phyloP scores from a whole-genome alignment of 2,329 filamentous ascomycete species.

The Penicillium nordicum region DNA sequence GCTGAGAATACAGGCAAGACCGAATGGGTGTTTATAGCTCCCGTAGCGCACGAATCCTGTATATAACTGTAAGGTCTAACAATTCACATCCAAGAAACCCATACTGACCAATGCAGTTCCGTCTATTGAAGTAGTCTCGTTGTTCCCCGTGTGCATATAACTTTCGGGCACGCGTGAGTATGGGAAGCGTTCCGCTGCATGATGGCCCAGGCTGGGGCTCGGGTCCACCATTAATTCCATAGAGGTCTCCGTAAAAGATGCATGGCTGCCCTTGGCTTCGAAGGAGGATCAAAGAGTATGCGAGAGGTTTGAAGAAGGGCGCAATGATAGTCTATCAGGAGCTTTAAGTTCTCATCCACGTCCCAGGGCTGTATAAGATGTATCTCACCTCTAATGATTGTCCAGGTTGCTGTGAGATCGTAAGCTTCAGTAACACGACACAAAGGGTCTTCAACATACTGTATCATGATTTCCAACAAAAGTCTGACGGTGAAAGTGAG shows the following conservation, averaged over 20 bases:
- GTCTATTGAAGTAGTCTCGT: constrained; percentile 59
- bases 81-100: not conserved
- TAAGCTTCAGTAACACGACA: not conserved
- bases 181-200: constrained; percentile 54
- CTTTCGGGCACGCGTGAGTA: constrained; percentile 60
- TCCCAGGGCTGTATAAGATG: not conserved
- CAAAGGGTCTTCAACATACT: constrained; percentile 23
- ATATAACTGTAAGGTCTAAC: not conserved
- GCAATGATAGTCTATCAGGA: constrained; percentile 54
- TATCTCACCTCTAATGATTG: constrained; percentile 55
- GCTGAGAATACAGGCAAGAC: constrained; percentile 57
- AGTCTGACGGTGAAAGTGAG: constrained; percentile 43
- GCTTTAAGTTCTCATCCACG: not conserved
- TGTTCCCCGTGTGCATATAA: constrained; percentile 66
- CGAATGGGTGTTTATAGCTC: constrained; percentile 48
- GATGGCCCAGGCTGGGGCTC: constrained; percentile 46
- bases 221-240: constrained; percentile 54
- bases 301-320: constrained; percentile 67
- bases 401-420: constrained; percentile 51
- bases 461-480: constrained; percentile 73
- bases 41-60: constrained; percentile 52
- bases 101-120: constrained; percentile 55
- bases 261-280: constrained; percentile 62
- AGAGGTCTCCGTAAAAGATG: constrained; percentile 68
- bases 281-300: constrained; percentile 68